A percentile compares a stretch with the other conserved stretches of the same genome.
These are phyloP conservation scores for Rhizopus sp. DNA, from an alignment of 371 early-diverging fungal genomes.

Conservation along the genomic window DNA sequence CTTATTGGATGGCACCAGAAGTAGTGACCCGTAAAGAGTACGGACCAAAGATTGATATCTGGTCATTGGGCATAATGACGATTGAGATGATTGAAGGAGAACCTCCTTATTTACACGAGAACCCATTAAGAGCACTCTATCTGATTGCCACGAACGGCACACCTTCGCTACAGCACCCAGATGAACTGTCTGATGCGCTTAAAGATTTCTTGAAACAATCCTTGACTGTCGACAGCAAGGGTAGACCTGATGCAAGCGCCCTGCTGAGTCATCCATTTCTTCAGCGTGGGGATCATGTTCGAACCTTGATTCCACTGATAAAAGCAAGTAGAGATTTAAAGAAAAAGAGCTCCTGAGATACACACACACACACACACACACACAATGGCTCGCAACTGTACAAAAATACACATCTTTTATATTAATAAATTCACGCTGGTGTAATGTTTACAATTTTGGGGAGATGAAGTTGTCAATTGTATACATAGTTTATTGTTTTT, in stretches of 20 bases:
- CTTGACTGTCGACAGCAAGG: conserved; percentile 68
- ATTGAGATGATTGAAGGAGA: conserved; percentile 85
- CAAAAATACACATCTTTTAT: not conserved
- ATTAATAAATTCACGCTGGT: too few species aligned
- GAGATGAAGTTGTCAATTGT: too few species aligned
- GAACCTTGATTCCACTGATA: conserved; percentile 86
- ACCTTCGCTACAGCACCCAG: conserved; percentile 79
- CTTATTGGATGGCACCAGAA: conserved; percentile 93
- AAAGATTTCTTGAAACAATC: conserved; percentile 69
- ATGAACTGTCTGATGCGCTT: conserved; percentile 64
- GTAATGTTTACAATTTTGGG: too few species aligned
- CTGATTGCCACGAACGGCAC: conserved; percentile 90
- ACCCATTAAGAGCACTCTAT: conserved; percentile 81
- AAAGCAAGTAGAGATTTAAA: conserved; percentile 76
- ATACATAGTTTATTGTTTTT: too few species aligned
- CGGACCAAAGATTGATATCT: conserved; percentile 88
- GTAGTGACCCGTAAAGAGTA: conserved; percentile 89
- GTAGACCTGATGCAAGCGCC: conserved; percentile 32
- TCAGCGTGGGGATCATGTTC: conserved; percentile 79
- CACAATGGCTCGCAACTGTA: not conserved
- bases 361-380: not conserved
- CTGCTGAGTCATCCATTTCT: conserved; percentile 82
- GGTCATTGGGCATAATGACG: conserved; percentile 92
- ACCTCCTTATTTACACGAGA: conserved; percentile 88
- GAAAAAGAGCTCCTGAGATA: conserved; percentile 2